Evolutionary conservation across 257 asterid species (phyloP).

Genomic region (Ilex asprella): DNA sequence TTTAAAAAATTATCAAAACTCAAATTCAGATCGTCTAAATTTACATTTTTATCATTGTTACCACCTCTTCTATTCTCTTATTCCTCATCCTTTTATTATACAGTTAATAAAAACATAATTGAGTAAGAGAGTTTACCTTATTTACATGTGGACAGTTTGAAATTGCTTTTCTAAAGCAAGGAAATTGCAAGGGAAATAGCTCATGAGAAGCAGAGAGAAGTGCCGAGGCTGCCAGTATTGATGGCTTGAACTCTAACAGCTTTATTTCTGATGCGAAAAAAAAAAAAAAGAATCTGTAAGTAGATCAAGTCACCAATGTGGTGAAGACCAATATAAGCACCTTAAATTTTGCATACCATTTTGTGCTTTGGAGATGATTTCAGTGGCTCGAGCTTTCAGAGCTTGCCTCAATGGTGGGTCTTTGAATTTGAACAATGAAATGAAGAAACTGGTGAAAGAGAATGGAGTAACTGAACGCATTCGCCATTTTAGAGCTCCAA

Average conservation of each 20-base stretch:
- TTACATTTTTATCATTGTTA: too few relatives aligned
- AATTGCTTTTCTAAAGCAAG: constrained; percentile 30
- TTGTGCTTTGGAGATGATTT: constrained; percentile 44
- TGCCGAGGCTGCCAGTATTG: constrained; percentile 57
- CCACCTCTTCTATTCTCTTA: too few relatives aligned
- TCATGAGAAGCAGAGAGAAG: constrained; percentile 45
- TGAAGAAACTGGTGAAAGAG: constrained; percentile 39
- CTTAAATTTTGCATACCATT: constrained; percentile 31
- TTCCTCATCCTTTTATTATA: too few relatives aligned
- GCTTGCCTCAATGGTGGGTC: constrained; percentile 31
- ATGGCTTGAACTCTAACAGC: constrained; percentile 55
- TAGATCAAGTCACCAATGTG: not conserved
- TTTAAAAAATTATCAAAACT: too few relatives aligned
- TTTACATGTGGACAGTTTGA: constrained; percentile 36
- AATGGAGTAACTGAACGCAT: constrained; percentile 67
- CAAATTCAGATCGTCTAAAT: too few relatives aligned
- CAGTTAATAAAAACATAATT: too few relatives aligned
- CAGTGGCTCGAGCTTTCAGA: constrained; percentile 44
- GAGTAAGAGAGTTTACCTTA: constrained; percentile 27
- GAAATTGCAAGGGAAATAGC: constrained; percentile 42
- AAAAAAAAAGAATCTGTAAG: not conserved
- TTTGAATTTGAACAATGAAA: constrained; percentile 30
- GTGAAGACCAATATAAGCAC: not conserved
- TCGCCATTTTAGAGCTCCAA: constrained; percentile 67
- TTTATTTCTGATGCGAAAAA: constrained; percentile 31